Evolutionary conservation across 2,329 filamentous ascomycete genomes (phyloP).

Genomic region (Ambrosiella xylebori): DNA sequence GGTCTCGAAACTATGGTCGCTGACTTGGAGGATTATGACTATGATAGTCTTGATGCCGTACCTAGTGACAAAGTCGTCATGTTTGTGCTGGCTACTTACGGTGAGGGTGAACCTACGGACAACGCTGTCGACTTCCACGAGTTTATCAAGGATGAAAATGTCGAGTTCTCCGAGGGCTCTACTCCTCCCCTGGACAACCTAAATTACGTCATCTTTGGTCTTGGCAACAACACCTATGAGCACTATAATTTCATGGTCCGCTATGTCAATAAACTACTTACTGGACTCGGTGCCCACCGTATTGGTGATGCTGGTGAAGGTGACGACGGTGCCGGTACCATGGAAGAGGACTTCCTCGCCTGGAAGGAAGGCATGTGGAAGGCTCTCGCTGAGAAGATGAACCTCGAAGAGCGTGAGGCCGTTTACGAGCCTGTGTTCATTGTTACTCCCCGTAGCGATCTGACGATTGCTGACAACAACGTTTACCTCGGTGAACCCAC

Average conservation of each 20-base stretch:
- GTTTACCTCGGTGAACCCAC: constrained; percentile 95
- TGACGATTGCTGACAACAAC: constrained; percentile 56
- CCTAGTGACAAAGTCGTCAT: constrained; percentile 82
- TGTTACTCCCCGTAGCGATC: constrained; percentile 56
- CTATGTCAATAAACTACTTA: constrained; percentile 65
- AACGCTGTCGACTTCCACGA: constrained; percentile 99
- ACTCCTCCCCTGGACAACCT: constrained; percentile 65
- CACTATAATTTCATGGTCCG: constrained; percentile 99
- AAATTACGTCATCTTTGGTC: constrained; percentile 86
- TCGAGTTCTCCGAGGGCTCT: constrained; percentile 57
- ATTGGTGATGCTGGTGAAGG: constrained; percentile 86
- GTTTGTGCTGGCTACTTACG: constrained; percentile 93
- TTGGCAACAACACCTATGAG: constrained; percentile 98
- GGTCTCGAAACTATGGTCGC: constrained; percentile 97
- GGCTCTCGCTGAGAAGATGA: constrained; percentile 66
- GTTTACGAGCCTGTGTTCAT: constrained; percentile 88
- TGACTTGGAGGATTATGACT: constrained; percentile 95
- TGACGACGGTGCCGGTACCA: constrained; percentile 93
- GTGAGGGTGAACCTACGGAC: constrained; percentile 94
- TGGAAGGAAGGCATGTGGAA: constrained; percentile 99
- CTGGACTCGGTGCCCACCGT: constrained; percentile 65
- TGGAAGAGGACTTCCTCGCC: constrained; percentile 97
- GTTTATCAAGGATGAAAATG: constrained; percentile 71
- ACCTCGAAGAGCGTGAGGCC: constrained; percentile 83
- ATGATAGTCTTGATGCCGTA: constrained; percentile 76